Percentiles rank a stretch among this genome's conserved stretches.
These are phyloP conservation scores for Pichia thaimueangensis DNA, from an alignment of 805 yeast genomes.

Conservation along the genomic window DNA sequence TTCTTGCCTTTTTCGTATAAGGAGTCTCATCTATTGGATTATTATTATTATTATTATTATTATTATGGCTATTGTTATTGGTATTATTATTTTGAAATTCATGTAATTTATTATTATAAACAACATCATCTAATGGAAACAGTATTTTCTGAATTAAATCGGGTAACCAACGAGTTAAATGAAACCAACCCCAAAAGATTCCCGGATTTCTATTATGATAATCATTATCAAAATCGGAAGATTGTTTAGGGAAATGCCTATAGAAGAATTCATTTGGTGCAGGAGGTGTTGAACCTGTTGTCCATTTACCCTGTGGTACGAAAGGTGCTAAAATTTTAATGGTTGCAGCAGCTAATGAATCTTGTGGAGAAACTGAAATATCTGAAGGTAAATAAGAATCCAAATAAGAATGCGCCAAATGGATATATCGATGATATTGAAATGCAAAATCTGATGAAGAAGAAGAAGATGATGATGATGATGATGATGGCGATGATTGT, in stretches of 20 bases:
- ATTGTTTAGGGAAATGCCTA: slow-evolving; percentile 9
- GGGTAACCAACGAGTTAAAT: slow-evolving; percentile 11
- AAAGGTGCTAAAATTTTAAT: slow-evolving; percentile 7
- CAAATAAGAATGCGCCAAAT: slow-evolving; percentile 1
- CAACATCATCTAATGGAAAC: slow-evolving; percentile 7
- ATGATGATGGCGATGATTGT: too few species aligned
- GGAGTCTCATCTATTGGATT: neutral
- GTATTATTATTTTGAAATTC: neutral
- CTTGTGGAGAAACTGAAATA: neutral
- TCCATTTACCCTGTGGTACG: slow-evolving; percentile 11
- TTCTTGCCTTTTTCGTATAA: slow-evolving; percentile 7
- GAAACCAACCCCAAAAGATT: slow-evolving; percentile 12
- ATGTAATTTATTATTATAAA: slow-evolving; percentile 1
- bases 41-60: neutral
- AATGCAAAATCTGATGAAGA: neutral
- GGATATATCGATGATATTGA: slow-evolving; percentile 3
- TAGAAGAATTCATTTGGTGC: slow-evolving; percentile 10
- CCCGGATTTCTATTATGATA: slow-evolving; percentile 11
- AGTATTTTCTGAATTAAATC: slow-evolving; percentile 9
- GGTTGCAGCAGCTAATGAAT: slow-evolving; percentile 2
- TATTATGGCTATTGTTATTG: neutral
- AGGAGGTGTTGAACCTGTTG: slow-evolving; percentile 9
- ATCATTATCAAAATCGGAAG: slow-evolving; percentile 11
- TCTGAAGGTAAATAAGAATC: neutral
- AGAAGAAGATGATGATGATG: neutral